Base-by-base conservation (phyloP, 2,329 filamentous ascomycete genomes). In the Byssothecium circinans region DNA sequence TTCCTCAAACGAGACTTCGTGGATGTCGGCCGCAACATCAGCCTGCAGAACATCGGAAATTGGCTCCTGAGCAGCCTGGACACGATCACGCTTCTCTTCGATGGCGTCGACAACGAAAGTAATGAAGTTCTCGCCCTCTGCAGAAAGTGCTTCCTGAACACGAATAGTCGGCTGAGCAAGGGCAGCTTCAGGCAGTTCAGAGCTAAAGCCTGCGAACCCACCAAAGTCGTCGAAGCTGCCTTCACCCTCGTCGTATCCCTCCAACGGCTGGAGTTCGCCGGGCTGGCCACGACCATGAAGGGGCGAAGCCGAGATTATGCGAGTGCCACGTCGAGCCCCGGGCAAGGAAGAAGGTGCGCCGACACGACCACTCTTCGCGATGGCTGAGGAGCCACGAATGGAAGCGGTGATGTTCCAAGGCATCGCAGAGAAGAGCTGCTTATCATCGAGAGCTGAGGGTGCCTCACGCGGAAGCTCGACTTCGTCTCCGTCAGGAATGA, bases 381-480 rank as follows among this genome's bases (percentile, higher is more conserved):
- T 58, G 17, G 59, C 68, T 22, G 69, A 74, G 32, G 81, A 84
- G 43, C 78, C 78, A 43, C 78, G 75, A 4, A 78, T 61, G 2
- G 81, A 83, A 3, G 79, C 76, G 7, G 76, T 81, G 36, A 80
- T 72, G 54, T 88, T 88, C 85, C 85, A 88, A 10, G 85, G 85
- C 78, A 88, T 83, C n/a, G 79, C 73, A 4, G 80, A 82, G 19
- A 82, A 81, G 22, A 81, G 79, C 39, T 85, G 80, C 43, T 85
- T 81, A 49, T 95, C 87, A 4, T 83, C 81, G 43, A 94, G 78
- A 7, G 82, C 80, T 0, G 81, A 78, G 0, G 77, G 81, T 1
- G 81, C 86, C 34, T 88, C 82, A 70, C 89, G 83, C 17, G 85
- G 88, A 19, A 89, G 69, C 67, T 95, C 90, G 17, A 86, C 68